Conservation (phyloP, 2,329 filamentous ascomycete species). For the Cercospora janseana region DNA sequence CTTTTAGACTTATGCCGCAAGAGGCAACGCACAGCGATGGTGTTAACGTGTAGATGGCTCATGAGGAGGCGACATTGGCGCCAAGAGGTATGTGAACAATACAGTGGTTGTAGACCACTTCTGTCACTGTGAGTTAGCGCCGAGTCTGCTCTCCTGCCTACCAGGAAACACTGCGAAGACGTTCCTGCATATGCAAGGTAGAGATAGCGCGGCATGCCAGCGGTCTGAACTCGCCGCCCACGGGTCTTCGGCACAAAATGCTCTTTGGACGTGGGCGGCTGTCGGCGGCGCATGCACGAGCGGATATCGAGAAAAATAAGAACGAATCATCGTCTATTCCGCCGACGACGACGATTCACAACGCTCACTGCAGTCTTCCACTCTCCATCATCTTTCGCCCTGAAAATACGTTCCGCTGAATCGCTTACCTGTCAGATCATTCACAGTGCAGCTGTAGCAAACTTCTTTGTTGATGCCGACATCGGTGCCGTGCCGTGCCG, state of each 20-base stretch:
- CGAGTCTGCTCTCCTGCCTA: too few relatives aligned
- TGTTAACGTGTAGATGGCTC: conserved; percentile 12
- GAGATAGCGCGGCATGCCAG: conserved; percentile 7
- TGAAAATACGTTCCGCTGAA: not conserved
- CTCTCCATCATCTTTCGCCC: not conserved
- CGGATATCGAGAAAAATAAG: not conserved
- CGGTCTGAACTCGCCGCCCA: not conserved
- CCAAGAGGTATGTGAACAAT: conserved; percentile 25
- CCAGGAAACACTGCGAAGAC: too few relatives aligned
- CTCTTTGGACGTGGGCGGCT: conserved; percentile 7
- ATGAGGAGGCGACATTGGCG: conserved; percentile 2
- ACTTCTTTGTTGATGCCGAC: conserved; percentile 14
- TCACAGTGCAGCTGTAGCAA: conserved; percentile 4
- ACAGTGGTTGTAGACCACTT: conserved; percentile 18
- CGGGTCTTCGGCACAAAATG: conserved; percentile 16
- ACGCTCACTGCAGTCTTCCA: not conserved
- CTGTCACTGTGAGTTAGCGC: conserved; percentile 1
- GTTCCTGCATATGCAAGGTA: conserved; percentile 6
- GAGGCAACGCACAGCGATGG: conserved; percentile 14
- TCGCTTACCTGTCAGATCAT: too few relatives aligned
- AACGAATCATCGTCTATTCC: conserved; percentile 9
- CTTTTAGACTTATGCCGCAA: conserved; percentile 53
- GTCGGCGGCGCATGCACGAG: conserved; percentile 4
- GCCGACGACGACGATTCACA: not conserved
- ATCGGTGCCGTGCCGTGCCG: conserved; percentile 13